Evolutionary conservation across 768 basidiomycete genomes (phyloP).

Genomic region (Leccinum pellstonianum): DNA sequence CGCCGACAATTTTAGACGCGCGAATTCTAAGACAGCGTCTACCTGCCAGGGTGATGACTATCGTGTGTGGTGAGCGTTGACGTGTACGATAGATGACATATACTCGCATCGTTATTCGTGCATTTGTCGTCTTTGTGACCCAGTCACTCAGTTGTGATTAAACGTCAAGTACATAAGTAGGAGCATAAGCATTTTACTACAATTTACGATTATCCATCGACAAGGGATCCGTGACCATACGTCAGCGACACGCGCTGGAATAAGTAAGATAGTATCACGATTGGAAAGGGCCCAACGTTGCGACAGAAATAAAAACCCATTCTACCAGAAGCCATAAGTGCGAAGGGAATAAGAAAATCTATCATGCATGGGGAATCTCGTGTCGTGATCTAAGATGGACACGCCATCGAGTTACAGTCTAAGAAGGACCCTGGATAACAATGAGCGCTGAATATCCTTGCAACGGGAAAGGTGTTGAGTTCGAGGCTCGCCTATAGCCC

Average conservation of each 20-base stretch:
- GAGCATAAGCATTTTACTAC: neutral
- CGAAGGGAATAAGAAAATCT: neutral
- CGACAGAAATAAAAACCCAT: neutral
- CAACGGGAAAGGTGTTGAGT: neutral
- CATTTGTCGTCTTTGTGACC: neutral
- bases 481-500: conserved; percentile 4
- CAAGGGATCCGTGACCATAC: no score
- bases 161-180: neutral
- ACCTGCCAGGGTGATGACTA: no score
- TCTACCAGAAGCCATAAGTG: neutral
- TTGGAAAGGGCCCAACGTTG: neutral
- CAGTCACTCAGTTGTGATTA: neutral
- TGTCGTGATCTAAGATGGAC: neutral
- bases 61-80: no score
- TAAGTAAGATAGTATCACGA: neutral
- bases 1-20: no score
- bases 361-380: no score
- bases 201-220: neutral
- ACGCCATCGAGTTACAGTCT: no score
- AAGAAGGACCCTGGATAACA: no score
- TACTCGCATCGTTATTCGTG: neutral
- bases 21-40: no score
- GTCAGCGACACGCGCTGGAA: neutral
- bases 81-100: no score
- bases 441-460: neutral